Evolutionary conservation across 202 grass and related monocot genomes (phyloP).

Genomic region (Zoysia matrella): DNA sequence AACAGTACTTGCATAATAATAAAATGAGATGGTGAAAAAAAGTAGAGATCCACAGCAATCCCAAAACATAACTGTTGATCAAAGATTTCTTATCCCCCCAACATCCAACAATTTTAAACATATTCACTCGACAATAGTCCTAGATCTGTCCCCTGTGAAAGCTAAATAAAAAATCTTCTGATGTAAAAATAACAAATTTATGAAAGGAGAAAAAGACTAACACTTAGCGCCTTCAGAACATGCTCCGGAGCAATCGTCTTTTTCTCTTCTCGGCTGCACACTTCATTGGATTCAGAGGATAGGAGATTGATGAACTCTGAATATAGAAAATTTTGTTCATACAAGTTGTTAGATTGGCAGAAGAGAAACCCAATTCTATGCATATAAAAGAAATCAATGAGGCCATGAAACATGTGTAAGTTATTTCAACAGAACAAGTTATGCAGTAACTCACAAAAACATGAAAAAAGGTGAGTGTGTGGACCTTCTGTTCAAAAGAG

Average conservation of each 20-base stretch:
- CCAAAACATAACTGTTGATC: not conserved
- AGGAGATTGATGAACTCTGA: constrained; percentile 99
- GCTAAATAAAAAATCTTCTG: not conserved
- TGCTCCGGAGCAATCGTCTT: too few relatives aligned
- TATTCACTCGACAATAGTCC: not conserved
- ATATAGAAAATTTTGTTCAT: constrained; percentile 29
- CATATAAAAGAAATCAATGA: not conserved
- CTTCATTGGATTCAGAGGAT: too few relatives aligned
- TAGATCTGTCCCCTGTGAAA: not conserved
- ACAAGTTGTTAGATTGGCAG: constrained; percentile 24
- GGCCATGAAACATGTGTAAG: not conserved
- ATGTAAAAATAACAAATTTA: not conserved
- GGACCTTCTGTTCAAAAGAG: not conserved
- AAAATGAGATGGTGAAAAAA: constrained; percentile 14
- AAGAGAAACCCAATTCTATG: not conserved
- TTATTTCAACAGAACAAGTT: not conserved
- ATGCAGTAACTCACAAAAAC: not conserved
- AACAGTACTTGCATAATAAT: not conserved
- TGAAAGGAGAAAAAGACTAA: constrained; percentile 36
- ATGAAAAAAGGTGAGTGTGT: not conserved
- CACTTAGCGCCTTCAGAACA: constrained; percentile 92
- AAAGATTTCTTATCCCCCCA: not conserved
- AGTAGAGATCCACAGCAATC: not conserved
- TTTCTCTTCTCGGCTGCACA: too few relatives aligned
- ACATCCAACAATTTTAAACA: not conserved